phyloP scores from a whole-genome alignment of 164 flowering plant species.

The Piper longum region DNA sequence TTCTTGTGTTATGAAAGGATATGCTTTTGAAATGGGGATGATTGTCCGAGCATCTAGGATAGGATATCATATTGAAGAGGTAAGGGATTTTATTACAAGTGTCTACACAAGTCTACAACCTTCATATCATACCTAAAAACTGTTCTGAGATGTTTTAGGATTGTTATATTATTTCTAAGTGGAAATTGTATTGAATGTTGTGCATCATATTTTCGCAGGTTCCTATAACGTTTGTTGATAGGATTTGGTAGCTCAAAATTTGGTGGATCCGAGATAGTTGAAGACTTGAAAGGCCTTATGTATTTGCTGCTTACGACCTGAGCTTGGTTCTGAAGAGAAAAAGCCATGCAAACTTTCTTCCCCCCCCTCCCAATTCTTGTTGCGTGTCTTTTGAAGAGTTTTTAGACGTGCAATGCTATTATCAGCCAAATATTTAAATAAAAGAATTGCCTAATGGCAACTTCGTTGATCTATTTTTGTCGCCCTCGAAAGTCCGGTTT shows the following conservation, averaged over 20 bases:
- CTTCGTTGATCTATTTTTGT: too few relatives aligned
- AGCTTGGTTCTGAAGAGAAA: not conserved
- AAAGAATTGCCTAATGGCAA: too few relatives aligned
- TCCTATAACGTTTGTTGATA: constrained; percentile 90
- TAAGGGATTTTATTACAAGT: constrained; percentile 9
- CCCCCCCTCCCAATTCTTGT: too few relatives aligned
- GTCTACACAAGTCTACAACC: too few relatives aligned
- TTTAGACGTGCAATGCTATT: too few relatives aligned
- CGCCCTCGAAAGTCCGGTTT: too few relatives aligned
- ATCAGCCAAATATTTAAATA: too few relatives aligned
- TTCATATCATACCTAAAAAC: too few relatives aligned
- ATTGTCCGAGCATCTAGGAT: constrained; percentile 91
- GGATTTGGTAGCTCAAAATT: constrained; percentile 97
- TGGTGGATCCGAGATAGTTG: constrained; percentile 97
- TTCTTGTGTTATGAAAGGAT: constrained; percentile 88
- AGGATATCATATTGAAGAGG: constrained; percentile 94
- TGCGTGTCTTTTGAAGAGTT: too few relatives aligned
- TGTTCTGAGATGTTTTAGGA: too few relatives aligned
- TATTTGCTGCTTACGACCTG: constrained; percentile 72
- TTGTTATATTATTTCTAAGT: too few relatives aligned
- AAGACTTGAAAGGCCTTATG: constrained; percentile 79
- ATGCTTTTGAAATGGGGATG: constrained; percentile 99
- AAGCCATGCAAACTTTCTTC: not conserved
- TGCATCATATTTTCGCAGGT: constrained; percentile 33
- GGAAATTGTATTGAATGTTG: not conserved